Conservation (phyloP, 2,329 filamentous ascomycete genomes). For the Xenosphaeropsis pyriputrescens region DNA sequence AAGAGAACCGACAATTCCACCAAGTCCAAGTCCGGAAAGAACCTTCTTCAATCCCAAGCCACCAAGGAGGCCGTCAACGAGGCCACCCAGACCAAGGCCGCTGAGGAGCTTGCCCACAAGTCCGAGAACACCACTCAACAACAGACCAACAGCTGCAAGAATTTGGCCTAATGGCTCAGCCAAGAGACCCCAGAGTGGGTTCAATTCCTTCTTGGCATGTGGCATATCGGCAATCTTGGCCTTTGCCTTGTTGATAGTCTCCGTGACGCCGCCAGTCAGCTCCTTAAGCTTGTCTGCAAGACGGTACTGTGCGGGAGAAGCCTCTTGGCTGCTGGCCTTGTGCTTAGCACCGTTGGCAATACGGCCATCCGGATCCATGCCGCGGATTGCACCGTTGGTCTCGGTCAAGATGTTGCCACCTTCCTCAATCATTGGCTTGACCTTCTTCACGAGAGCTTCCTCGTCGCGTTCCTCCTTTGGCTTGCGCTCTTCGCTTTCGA, state of each 20-base stretch:
- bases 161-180: slow-evolving; percentile 82
- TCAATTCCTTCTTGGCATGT: slow-evolving; percentile 87
- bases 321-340: slow-evolving; percentile 59
- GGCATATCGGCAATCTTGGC: slow-evolving; percentile 84
- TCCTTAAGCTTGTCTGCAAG: slow-evolving; percentile 79
- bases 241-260: slow-evolving; percentile 77
- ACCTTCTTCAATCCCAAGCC: slow-evolving; percentile 64
- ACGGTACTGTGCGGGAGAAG: slow-evolving; percentile 69
- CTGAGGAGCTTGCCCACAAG: slow-evolving; percentile 64
- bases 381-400: slow-evolving; percentile 74
- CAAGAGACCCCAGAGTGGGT: slow-evolving; percentile 73
- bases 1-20: slow-evolving; percentile 23
- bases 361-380: slow-evolving; percentile 75
- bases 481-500: slow-evolving; percentile 66
- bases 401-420: slow-evolving; percentile 70
- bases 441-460: slow-evolving; percentile 72
- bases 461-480: slow-evolving; percentile 83
- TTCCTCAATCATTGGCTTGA: slow-evolving; percentile 81
- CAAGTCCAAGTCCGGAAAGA: slow-evolving; percentile 57
- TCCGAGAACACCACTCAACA: slow-evolving; percentile 71
- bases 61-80: slow-evolving; percentile 67
- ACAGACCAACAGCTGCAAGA: slow-evolving; percentile 70
- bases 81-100: slow-evolving; percentile 66
- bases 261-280: slow-evolving; percentile 65
- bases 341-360: slow-evolving; percentile 79